Base-by-base conservation (phyloP, 805 yeast genomes). In the Suhomyces faveliae region DNA sequence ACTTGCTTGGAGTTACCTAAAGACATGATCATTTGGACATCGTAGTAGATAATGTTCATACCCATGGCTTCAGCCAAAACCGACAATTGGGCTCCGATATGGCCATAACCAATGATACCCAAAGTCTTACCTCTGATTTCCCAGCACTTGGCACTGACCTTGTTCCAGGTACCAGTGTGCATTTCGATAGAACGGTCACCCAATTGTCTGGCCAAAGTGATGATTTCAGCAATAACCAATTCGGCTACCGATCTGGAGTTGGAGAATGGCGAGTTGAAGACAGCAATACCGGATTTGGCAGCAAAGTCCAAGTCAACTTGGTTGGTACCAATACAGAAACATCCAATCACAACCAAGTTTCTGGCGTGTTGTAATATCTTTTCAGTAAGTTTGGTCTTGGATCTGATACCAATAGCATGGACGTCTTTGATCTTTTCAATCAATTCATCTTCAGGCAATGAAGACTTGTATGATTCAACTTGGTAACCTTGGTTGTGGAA, bases 311-410 rank as follows among this genome's bases (percentile, higher is more conserved):
- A 78, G 68, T 94, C 95, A 47, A 94, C 99, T 75, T 94, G 99
- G 76, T 94, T 94, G 52, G 98, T 94, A 63, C 99, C 99, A 59
- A 94, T 94, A 79, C 99, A 94, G 87, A 94, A 94, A 76, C 99
- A 94, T 49, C 99, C 99, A 70, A 94, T 77, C 25, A 82, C 91
- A 22, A 87, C 87, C 70, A 94, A 78, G 75, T 92, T 89, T 67
- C 84, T 86, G 49, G 99, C 99, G 60, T 87, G 88, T 54, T 81
- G 76, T 60, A 94, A 77, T 23, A 94, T 83, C 45, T 82, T 83
- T 57, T 81, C 85, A 35, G 90, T 88, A 63, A 94, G 77, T 69
- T 84, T 87, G 44, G 99, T 94, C 78, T 94, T 94, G 51, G 98
- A 94, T 77, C 99, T 88, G 64, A 94, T 91, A 71, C 99, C 99